Conservation (phyloP, 306 rosid genomes). For the Rubus idaeus region DNA sequence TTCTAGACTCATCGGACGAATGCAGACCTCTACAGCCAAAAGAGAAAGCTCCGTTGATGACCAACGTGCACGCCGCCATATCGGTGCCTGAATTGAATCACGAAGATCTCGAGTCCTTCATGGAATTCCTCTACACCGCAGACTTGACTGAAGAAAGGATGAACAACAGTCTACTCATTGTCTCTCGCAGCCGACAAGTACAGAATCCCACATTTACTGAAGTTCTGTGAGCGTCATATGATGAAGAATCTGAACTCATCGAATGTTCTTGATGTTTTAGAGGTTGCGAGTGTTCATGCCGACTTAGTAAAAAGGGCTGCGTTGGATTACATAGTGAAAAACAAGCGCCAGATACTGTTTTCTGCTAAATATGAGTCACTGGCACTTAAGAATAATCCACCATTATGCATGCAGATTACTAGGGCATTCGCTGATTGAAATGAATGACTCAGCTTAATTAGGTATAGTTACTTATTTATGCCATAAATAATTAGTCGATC, state of each 20-base stretch:
- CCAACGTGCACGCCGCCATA: no score
- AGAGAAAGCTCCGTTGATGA: no score
- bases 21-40: slow-evolving; percentile 9
- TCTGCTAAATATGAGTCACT: slow-evolving; percentile 51
- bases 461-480: background rate
- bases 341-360: slow-evolving; percentile 46
- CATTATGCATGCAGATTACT: slow-evolving; percentile 21
- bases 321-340: slow-evolving; percentile 45
- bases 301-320: background rate
- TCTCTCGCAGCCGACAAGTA: slow-evolving; percentile 74
- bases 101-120: slow-evolving; percentile 53
- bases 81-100: slow-evolving; percentile 42
- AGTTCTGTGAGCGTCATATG: slow-evolving; percentile 52
- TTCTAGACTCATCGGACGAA: background rate
- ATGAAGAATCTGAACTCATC: background rate
- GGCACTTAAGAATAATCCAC: slow-evolving; percentile 59
- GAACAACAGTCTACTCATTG: slow-evolving; percentile 56
- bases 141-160: slow-evolving; percentile 41
- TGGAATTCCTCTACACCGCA: slow-evolving; percentile 69
- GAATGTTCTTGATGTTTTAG: background rate
- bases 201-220: slow-evolving; percentile 47
- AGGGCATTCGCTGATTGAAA: background rate
- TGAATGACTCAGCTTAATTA: background rate
- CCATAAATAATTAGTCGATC: background rate
- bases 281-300: background rate